phyloP scores from a whole-genome alignment of 2,329 filamentous ascomycete species.

The Thyridium curvatum region DNA sequence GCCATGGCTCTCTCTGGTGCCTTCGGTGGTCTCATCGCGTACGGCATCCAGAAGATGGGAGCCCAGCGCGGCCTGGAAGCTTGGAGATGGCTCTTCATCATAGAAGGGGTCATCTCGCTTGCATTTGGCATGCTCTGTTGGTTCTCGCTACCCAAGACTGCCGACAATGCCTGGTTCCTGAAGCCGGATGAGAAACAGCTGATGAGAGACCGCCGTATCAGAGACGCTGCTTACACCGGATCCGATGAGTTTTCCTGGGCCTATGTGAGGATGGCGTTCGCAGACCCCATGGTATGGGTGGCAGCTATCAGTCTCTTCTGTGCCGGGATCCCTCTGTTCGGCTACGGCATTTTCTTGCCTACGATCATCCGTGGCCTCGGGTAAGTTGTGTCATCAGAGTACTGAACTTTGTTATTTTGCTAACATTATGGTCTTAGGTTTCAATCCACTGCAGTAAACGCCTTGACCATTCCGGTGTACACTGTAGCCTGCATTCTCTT shows the following conservation, averaged over 20 bases:
- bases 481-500: too few species aligned
- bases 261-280: background rate
- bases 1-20: slow-evolving; percentile 53
- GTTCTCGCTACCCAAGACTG: slow-evolving; percentile 1
- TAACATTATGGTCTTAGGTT: too few species aligned
- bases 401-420: too few species aligned
- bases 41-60: slow-evolving; percentile 37
- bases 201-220: background rate
- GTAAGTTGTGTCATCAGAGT: too few species aligned
- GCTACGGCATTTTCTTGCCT: too few species aligned
- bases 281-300: background rate
- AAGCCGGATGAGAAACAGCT: background rate
- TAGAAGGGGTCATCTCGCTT: background rate
- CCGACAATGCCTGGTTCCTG: background rate
- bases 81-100: background rate
- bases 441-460: too few species aligned
- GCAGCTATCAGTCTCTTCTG: background rate
- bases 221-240: background rate
- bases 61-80: too few species aligned
- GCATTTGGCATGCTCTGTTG: slow-evolving; percentile 2
- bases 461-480: too few species aligned
- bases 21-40: slow-evolving; percentile 52
- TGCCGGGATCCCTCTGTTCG: background rate
- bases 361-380: too few species aligned
- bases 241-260: background rate